These are phyloP conservation scores for Coniella lustricola DNA, from an alignment of 2,329 filamentous ascomycete species.

Conservation along the genomic window DNA sequence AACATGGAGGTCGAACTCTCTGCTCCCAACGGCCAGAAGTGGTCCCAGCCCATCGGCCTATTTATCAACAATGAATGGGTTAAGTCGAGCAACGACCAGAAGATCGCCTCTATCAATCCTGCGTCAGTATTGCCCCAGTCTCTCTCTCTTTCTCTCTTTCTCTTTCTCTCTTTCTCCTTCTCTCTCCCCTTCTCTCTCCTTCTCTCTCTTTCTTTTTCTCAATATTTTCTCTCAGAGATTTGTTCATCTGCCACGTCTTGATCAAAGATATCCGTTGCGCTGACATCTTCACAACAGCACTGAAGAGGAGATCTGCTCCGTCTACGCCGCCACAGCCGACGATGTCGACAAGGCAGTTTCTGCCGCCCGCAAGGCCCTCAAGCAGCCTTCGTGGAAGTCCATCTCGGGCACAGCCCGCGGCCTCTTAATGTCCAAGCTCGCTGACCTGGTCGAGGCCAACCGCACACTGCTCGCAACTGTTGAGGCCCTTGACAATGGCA, in stretches of 20 bases:
- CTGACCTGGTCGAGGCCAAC: conserved; percentile 61
- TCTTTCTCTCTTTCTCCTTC: no score
- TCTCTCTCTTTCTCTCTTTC: not conserved
- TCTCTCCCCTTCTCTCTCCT: not conserved
- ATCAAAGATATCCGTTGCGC: not conserved
- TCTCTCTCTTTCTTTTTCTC: not conserved
- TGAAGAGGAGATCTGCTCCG: conserved; percentile 62
- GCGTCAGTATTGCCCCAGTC: conserved; percentile 53
- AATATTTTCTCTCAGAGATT: no score
- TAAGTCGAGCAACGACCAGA: conserved; percentile 56
- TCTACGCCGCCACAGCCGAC: conserved; percentile 58
- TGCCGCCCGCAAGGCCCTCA: conserved; percentile 63
- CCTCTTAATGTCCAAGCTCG: conserved; percentile 61
- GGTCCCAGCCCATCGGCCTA: conserved; percentile 66
- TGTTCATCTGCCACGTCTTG: no score
- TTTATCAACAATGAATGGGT: conserved; percentile 83
- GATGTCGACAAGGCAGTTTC: conserved; percentile 66
- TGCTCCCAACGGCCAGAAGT: conserved; percentile 69
- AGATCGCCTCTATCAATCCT: conserved; percentile 62
- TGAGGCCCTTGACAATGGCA: conserved; percentile 78
- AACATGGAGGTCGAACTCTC: conserved; percentile 51
- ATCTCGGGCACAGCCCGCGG: conserved; percentile 63
- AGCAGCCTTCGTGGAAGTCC: conserved; percentile 58
- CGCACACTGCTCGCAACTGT: conserved; percentile 40
- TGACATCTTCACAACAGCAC: conserved; percentile 25